Evolutionary conservation across 306 rosid species (phyloP), one percentile per base, ranked within the genome.

Genomic region (Datisca glomerata): DNA sequence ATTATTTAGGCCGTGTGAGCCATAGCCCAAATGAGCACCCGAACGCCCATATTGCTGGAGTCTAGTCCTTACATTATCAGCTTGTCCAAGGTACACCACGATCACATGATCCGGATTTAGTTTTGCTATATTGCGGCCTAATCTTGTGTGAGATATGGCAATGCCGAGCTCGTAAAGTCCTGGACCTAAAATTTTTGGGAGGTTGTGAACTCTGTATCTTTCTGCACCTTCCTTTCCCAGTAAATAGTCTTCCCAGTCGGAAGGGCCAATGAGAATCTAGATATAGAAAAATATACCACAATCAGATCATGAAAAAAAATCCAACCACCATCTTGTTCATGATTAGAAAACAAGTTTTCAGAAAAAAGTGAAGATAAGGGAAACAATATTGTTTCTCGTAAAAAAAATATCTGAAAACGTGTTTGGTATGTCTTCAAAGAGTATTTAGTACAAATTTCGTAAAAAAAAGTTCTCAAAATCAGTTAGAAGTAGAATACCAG

Each of bases 101-200:
- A 74, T 69, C n/a, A 82, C 36, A 4, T 27, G 21, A 12, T 59
- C 60, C 18, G 64, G 61, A 11, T 39, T 58, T 41, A 75, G 71
- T 57, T 69, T 77, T 55, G 55, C 50, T 47, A 69, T 55, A 24
- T 59, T 35, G 52, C 92, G 92, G 46, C 86, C 83, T 22, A 57
- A 50, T 29, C 59, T 56, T 2, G 55, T 21, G 2, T 17, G 62
- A 24, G 53, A 45, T 25, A 59, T 66, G 19, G 69, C 78, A 7
- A 79, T 53, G 36, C 80, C 96, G 13, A 87, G 93, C 33, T 87
- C 96, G 53, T 87, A 87, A 14, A 79, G 67, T 47, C 94, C 96
- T 2, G 96, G 62, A 36, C 67, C 53, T 1, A 67, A 66, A 31
- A 38, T 38, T 15, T 44, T 35, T 0, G 93, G 94, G 4, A 82